A percentile compares a stretch with the other conserved stretches of the same genome.
Conservation (phyloP, 1,139 yeast species). For the Waltiozyma sp. region DNA sequence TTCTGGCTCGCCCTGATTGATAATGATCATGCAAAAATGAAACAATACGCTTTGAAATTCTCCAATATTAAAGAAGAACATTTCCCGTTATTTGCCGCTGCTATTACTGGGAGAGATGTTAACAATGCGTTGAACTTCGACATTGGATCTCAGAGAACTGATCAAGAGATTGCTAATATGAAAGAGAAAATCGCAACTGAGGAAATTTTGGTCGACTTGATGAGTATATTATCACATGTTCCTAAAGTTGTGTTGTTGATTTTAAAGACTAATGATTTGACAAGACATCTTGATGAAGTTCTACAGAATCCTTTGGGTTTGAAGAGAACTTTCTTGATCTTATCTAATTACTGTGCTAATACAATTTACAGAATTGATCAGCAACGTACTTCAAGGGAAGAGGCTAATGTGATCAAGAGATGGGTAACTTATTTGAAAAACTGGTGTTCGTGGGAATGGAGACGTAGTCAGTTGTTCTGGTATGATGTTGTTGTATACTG, state of each 20-base stretch:
- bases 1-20: constrained; percentile 89
- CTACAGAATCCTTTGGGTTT: constrained; percentile 79
- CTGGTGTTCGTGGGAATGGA: constrained; percentile 9
- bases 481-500: not conserved
- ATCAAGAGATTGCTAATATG: constrained; percentile 53
- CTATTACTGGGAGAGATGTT: constrained; percentile 83
- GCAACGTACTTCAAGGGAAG: constrained; percentile 21
- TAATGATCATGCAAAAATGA: constrained; percentile 55
- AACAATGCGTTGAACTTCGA: constrained; percentile 59
- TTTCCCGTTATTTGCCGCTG: constrained; percentile 80
- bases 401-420: not conserved
- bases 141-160: constrained; percentile 42
- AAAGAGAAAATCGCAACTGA: constrained; percentile 47
- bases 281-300: constrained; percentile 78
- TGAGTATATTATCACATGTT: constrained; percentile 68
- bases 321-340: constrained; percentile 74
- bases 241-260: constrained; percentile 82
- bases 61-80: constrained; percentile 76
- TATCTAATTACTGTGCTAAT: constrained; percentile 83
- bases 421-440: not conserved
- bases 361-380: constrained; percentile 60
- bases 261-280: constrained; percentile 87
- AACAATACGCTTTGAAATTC: constrained; percentile 59
- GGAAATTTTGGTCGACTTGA: constrained; percentile 61
- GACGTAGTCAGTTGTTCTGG: not conserved